phyloP scores from a whole-genome alignment of 345 rosid genomes.

The Noccaea bulbosa region DNA sequence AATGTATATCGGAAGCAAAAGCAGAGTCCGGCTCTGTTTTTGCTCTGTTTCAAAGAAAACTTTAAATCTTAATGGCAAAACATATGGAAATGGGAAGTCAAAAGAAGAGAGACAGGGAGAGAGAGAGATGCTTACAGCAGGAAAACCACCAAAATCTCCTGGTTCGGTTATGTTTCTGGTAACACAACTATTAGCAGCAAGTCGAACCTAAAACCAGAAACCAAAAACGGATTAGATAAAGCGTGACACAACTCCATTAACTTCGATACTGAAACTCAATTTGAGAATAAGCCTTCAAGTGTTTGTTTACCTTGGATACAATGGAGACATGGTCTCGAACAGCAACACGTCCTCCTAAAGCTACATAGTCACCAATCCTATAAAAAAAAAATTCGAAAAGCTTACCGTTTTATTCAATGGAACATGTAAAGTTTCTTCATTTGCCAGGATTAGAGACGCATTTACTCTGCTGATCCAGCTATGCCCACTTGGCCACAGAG shows the following conservation, averaged over 20 bases:
- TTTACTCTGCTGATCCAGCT: slow-evolving; percentile 86
- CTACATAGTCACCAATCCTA: slow-evolving; percentile 79
- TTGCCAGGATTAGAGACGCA: background rate
- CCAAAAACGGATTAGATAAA: background rate
- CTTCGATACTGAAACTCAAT: background rate
- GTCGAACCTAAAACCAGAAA: slow-evolving; percentile 57
- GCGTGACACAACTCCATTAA: background rate
- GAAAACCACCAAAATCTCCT: slow-evolving; percentile 91
- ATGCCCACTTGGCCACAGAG: slow-evolving; percentile 92
- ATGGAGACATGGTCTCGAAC: slow-evolving; percentile 79
- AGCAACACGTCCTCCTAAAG: slow-evolving; percentile 77
- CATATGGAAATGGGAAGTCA: background rate
- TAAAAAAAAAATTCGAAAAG: background rate
- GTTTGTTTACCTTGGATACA: slow-evolving; percentile 61
- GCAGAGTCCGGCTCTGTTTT: slow-evolving; percentile 30
- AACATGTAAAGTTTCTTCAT: background rate
- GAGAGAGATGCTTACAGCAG: slow-evolving; percentile 62
- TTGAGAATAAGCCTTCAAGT: slow-evolving; percentile 5
- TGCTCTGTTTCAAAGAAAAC: slow-evolving; percentile 13
- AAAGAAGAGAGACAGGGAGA: background rate
- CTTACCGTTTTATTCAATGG: slow-evolving; percentile 2
- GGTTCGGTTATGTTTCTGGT: slow-evolving; percentile 74
- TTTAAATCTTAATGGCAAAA: no score
- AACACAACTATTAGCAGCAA: slow-evolving; percentile 80
- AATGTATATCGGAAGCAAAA: slow-evolving; percentile 3